phyloP scores from a whole-genome alignment of 2,329 filamentous ascomycete genomes.

The Trichoderma pleuroti region DNA sequence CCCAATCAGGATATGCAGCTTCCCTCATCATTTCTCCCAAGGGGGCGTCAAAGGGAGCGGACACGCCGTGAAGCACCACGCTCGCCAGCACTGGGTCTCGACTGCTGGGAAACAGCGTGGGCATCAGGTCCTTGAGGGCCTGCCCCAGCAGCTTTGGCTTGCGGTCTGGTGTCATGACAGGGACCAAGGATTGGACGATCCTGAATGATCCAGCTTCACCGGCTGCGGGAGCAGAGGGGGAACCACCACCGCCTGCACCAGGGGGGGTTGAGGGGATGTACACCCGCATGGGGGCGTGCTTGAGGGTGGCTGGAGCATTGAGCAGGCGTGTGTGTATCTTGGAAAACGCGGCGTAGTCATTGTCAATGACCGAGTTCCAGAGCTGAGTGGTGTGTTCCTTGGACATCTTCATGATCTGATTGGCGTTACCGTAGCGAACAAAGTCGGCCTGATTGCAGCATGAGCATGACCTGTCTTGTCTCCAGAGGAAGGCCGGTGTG shows the following conservation, averaged over 20 bases:
- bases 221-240: constrained; percentile 25
- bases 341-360: constrained; percentile 70
- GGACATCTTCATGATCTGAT: constrained; percentile 84
- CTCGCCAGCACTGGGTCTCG: constrained; percentile 80
- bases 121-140: constrained; percentile 71
- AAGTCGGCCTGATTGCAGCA: constrained; percentile 64
- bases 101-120: constrained; percentile 80
- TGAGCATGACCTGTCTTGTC: constrained; percentile 5
- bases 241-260: constrained; percentile 27
- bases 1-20: constrained; percentile 82
- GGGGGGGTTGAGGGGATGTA: constrained; percentile 72
- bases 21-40: constrained; percentile 80
- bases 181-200: constrained; percentile 72
- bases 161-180: constrained; percentile 40
- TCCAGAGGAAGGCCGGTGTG: background rate
- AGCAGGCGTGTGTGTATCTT: constrained; percentile 74
- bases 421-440: constrained; percentile 80
- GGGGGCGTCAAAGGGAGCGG: constrained; percentile 74
- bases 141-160: constrained; percentile 62
- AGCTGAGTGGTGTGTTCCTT: constrained; percentile 79
- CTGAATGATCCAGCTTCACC: constrained; percentile 54
- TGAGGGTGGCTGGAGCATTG: constrained; percentile 68
- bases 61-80: constrained; percentile 79
- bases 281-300: constrained; percentile 80
- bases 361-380: constrained; percentile 76